Evolutionary conservation across 257 asterid genomes (phyloP), one percentile per base, ranked within the genome.

Genomic region (Rehmannia glutinosa): DNA sequence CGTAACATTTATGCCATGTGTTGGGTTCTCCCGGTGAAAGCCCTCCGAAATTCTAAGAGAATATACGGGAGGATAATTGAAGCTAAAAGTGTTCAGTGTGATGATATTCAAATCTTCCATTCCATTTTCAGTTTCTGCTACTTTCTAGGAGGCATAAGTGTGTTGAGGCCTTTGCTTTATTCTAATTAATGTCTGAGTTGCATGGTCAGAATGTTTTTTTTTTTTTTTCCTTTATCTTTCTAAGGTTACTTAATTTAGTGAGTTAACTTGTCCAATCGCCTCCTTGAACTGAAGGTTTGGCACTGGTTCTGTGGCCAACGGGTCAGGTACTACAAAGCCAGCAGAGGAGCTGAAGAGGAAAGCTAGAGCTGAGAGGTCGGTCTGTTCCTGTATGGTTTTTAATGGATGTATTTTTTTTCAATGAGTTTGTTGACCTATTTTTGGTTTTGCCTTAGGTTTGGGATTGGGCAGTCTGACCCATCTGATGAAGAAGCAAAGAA

Each of bases 291-390:
- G 75, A 81, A 87, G 97, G 86, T 90, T 90, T 71, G 91, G 89
- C 73, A 78, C 83, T 16, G 79, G 53, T n/a, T 23, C 83, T 25
- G 76, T 77, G 10, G 60, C 39, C 38, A 75, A 62, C 25, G 87
- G 73, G 59, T 65, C 82, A 58, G 81, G 70, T 64, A 74, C 81
- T 25, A 36, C 64, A 43, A 87, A 87, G 82, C 64, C 77, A 62
- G 61, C 85, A 3, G 97, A 87, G 78, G 88, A 84, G 67, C 80
- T 62, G 66, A 86, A 84, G 70, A 80, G 79, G 84, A 86, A 81
- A 73, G 83, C 94, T 56, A 82, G 96, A 77, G 96, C 93, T 16
- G 96, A 88, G 82, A 88, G 94, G 96, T 86, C 64, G 73, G 62
- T 62, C 9, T 35, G 62, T 50, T 56, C 6, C 15, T 27, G 62